Conservation (phyloP, 2,329 filamentous ascomycete genomes). For the Drechmeria coniospora region DNA sequence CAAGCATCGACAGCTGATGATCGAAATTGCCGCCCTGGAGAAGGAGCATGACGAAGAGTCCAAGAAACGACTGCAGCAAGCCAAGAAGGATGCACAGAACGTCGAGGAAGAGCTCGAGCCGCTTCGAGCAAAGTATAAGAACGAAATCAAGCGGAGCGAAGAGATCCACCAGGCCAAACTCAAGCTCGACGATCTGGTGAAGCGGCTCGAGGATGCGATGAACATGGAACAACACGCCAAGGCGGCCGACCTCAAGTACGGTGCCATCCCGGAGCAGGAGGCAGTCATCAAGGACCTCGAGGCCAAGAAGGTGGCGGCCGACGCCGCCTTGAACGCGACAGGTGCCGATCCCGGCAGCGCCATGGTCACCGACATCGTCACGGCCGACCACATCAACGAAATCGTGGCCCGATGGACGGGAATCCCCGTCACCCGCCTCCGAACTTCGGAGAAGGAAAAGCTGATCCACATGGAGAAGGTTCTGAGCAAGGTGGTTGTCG, state of each 20-base stretch:
- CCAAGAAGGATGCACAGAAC: conserved; percentile 83
- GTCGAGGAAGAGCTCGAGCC: conserved; percentile 86
- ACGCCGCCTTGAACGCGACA: conserved; percentile 47
- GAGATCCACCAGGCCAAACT: conserved; percentile 89
- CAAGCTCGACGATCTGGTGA: conserved; percentile 81
- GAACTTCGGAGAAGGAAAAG: conserved; percentile 95
- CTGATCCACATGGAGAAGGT: conserved; percentile 92
- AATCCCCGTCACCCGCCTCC: conserved; percentile 86
- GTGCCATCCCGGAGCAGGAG: conserved; percentile 88
- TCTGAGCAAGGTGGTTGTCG: conserved; percentile 71
- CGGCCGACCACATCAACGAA: conserved; percentile 96
- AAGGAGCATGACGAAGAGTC: conserved; percentile 93
- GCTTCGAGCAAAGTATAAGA: conserved; percentile 88
- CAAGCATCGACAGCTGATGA: conserved; percentile 77
- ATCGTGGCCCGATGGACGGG: conserved; percentile 97
- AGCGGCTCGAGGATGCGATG: conserved; percentile 87
- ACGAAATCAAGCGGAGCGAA: conserved; percentile 78
- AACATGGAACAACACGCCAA: conserved; percentile 70
- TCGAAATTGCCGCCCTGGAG: conserved; percentile 89
- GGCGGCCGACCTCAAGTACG: conserved; percentile 90
- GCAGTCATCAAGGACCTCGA: conserved; percentile 68
- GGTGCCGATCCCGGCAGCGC: conserved; percentile 47
- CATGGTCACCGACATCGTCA: conserved; percentile 84
- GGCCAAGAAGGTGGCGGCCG: conserved; percentile 60
- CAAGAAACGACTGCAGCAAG: conserved; percentile 63